These are phyloP conservation scores for Colletotrichum lupini DNA, from an alignment of 2,329 filamentous ascomycete genomes.

Conservation along the genomic window DNA sequence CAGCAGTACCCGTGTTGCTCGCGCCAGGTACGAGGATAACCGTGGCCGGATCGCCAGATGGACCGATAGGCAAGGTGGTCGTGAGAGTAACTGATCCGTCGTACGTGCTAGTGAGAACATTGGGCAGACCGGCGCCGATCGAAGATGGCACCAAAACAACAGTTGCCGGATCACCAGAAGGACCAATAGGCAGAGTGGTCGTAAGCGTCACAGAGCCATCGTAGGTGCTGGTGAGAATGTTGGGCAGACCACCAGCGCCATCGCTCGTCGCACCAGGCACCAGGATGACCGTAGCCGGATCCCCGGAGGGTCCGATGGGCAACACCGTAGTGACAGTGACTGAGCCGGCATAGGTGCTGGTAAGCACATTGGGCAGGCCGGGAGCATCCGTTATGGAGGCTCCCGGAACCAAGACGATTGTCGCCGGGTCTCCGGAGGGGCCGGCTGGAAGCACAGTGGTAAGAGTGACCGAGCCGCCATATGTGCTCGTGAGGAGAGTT, in stretches of 20 bases:
- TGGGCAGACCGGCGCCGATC: not conserved
- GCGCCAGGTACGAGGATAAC: not conserved
- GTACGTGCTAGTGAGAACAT: not conserved
- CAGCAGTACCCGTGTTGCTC: not conserved
- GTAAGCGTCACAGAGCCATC: conserved; percentile 11
- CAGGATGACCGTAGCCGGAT: not conserved
- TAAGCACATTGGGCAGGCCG: not conserved
- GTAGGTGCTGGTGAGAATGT: conserved; percentile 9
- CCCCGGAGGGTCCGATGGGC: not conserved
- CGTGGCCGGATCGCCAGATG: not conserved
- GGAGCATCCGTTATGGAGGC: not conserved
- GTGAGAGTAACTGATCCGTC: not conserved
- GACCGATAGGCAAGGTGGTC: not conserved
- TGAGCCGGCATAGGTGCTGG: not conserved
- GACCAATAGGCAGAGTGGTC: not conserved
- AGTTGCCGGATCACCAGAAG: not conserved
- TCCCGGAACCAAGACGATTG: not conserved
- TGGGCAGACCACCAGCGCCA: not conserved
- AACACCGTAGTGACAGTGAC: not conserved
- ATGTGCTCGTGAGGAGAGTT: not conserved
- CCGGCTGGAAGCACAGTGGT: not conserved
- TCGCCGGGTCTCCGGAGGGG: not conserved
- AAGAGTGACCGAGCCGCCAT: not conserved
- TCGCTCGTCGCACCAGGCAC: not conserved
- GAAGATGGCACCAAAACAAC: not conserved